Conservation (phyloP, 164 flowering plant species). For the Brasenia schreberi region DNA sequence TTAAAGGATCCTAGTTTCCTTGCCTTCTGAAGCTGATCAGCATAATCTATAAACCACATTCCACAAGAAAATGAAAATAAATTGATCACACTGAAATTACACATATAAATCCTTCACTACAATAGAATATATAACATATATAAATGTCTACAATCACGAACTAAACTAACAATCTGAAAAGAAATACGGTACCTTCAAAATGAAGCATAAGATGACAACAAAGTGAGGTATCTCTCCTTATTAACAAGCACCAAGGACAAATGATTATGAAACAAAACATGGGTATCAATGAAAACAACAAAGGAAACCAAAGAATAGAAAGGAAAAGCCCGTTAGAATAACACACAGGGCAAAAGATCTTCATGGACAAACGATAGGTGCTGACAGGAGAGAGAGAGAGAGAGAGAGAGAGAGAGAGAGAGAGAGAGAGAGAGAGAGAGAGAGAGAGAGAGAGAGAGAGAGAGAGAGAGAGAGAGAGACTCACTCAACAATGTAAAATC, state of each 20-base stretch:
- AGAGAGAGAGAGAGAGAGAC: constrained; percentile 1
- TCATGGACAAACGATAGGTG: background rate
- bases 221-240: no score
- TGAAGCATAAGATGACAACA: background rate
- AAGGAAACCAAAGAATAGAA: background rate
- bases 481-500: constrained; percentile 69
- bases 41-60: constrained; percentile 37
- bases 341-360: background rate
- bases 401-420: background rate
- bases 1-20: constrained; percentile 52
- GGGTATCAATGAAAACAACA: background rate
- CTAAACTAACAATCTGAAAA: background rate
- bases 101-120: background rate
- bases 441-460: background rate
- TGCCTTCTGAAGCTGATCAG: constrained; percentile 63
- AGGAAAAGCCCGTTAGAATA: background rate
- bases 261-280: no score
- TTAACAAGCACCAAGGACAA: no score
- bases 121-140: background rate
- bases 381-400: no score
- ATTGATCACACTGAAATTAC: background rate
- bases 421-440: background rate
- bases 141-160: background rate
- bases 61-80: background rate
- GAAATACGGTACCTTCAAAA: background rate